Conservation (phyloP, 345 rosid species). For the Eucalyptus grandis region DNA sequence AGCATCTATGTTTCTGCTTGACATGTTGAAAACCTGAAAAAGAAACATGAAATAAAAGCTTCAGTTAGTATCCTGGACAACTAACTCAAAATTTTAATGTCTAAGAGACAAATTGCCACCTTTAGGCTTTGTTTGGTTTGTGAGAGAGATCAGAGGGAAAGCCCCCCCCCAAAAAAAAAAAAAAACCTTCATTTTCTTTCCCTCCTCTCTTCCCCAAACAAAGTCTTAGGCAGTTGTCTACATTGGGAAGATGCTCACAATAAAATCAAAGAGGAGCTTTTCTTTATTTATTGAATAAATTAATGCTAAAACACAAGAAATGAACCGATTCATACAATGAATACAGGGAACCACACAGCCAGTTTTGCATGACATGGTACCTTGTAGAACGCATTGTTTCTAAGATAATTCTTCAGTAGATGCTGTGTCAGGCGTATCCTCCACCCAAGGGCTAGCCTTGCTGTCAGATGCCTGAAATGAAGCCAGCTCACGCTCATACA, state of each 20-base stretch:
- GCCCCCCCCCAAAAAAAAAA: too few relatives aligned
- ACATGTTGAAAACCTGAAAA: slow-evolving; percentile 77
- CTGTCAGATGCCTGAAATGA: slow-evolving; percentile 54
- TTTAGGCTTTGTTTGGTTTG: not conserved
- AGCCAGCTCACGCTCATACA: not conserved
- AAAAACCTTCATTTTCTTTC: not conserved
- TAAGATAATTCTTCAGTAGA: slow-evolving; percentile 75
- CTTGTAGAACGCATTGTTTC: slow-evolving; percentile 95
- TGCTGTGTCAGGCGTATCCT: slow-evolving; percentile 89
- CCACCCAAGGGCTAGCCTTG: slow-evolving; percentile 91
- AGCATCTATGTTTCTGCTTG: slow-evolving; percentile 80
- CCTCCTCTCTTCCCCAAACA: not conserved
- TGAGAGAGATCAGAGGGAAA: not conserved
- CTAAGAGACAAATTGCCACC: not conserved
- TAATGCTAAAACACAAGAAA: not conserved
- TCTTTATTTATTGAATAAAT: not conserved
- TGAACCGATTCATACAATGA: not conserved
- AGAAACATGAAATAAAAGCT: not conserved
- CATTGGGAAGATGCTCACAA: not conserved
- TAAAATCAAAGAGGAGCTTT: not conserved
- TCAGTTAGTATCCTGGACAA: not conserved
- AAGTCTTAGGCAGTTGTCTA: not conserved
- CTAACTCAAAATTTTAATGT: not conserved
- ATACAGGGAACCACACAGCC: not conserved
- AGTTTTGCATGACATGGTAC: slow-evolving; percentile 14